Percentiles rank a stretch among this genome's conserved stretches.
Conservation (phyloP, 2,329 filamentous ascomycete species). For the Aureobasidium sp. region DNA sequence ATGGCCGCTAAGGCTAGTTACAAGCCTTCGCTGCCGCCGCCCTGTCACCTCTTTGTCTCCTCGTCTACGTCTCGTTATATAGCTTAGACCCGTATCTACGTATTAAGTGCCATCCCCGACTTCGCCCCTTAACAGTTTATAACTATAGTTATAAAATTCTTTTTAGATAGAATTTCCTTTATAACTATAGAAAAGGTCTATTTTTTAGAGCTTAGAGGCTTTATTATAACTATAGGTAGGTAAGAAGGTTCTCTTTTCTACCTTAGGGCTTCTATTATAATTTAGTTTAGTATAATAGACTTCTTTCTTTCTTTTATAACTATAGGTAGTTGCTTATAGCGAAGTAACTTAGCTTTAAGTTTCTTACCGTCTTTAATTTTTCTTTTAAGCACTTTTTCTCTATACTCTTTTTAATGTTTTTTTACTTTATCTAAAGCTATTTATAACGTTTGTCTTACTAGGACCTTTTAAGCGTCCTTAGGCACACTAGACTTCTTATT, state of each 20-base stretch:
- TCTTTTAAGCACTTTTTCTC: background rate
- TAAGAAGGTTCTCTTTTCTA: background rate
- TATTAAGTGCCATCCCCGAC: too few species aligned
- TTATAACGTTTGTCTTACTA: background rate
- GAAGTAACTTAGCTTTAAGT: background rate
- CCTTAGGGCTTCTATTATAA: background rate
- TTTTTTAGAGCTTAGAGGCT: background rate
- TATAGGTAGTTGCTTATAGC: too few species aligned
- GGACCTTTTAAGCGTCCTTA: background rate
- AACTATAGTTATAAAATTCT: constrained; percentile 1
- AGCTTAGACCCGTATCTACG: too few species aligned
- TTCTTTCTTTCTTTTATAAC: too few species aligned
- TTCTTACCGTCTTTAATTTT: background rate
- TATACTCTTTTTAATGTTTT: background rate
- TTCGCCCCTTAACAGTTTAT: too few species aligned
- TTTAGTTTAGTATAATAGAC: too few species aligned
- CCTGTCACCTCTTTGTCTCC: too few species aligned
- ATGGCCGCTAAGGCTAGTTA: too few species aligned
- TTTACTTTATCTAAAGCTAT: background rate
- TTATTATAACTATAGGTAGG: background rate
- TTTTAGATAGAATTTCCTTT: background rate
- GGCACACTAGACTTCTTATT: background rate
- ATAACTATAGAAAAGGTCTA: background rate
- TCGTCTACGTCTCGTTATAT: too few species aligned
- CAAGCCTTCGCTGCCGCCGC: too few species aligned